Base-by-base conservation (phyloP, 768 basidiomycete genomes). In the Russula compacta region DNA sequence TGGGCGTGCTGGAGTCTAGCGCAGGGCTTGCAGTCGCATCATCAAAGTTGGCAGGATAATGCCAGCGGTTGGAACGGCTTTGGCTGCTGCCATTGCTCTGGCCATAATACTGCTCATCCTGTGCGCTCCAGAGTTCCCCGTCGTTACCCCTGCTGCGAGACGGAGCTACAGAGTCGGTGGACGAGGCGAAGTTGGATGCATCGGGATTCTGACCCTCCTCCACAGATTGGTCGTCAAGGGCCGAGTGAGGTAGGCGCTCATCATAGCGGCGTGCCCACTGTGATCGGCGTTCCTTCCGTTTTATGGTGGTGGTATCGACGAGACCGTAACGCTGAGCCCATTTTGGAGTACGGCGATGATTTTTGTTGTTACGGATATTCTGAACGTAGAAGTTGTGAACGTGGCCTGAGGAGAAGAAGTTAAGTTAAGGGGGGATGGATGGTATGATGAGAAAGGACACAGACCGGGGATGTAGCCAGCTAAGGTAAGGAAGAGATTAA, bases 301-400 rank as follows among this genome's bases (percentile, higher is more conserved):
- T 79, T 70, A 89, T 85, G 66, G 87, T 84, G 39, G 84, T 77
- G 24, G 83, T 85, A 71, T 93, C 84, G 64, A 98, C 84, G 48
- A 98, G 87, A 42, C 95, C 95, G 72, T 92, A 92, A 64, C 87
- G 82, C 73, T 89, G 79, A 0, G 87, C 87, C 95, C 95, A 98
- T 73, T 97, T 95, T 19, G 95, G 95, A n/a, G 95, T 97, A 47
- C 95, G 85, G 14, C 81, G 78, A 70, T 89, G 82, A 67, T 84
- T 95, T 79, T 95, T 92, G 78, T 98, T 98, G 76, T 97, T 98
- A 59, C 95, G 80, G 66, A 98, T 85, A 73, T 97, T 97, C 86
- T 98, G 89, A 61, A 93, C 90, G 76, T 93, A 93, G 71, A 93
- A 93, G 67, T 95, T 97, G 75, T 98, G 95, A 56, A 75, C 84